phyloP scores from a whole-genome alignment of 192 early-diverging fungal species.

The Ambispora gerdemannii region DNA sequence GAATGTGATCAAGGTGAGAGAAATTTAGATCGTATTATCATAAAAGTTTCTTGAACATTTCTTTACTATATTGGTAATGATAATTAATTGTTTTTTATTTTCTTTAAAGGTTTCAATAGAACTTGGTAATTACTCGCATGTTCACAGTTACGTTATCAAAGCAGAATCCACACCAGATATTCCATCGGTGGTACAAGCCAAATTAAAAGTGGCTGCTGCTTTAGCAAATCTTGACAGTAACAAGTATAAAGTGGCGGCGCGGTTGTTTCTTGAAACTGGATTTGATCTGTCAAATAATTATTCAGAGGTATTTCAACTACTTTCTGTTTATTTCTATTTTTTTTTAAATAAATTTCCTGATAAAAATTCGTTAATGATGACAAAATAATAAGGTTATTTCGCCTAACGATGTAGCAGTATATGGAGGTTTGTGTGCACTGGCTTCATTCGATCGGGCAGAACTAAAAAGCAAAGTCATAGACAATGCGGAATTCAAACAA shows the following conservation, averaged over 20 bases:
- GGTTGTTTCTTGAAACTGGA: slow-evolving; percentile 54
- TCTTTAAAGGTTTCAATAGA: slow-evolving; percentile 59
- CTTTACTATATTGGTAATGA: background rate
- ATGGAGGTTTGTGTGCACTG: slow-evolving; percentile 74
- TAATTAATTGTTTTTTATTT: background rate
- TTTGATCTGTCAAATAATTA: slow-evolving; percentile 48
- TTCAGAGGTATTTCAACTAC: slow-evolving; percentile 49
- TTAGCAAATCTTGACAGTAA: slow-evolving; percentile 59
- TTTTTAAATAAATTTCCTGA: background rate
- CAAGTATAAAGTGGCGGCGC: slow-evolving; percentile 62
- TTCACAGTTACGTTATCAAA: slow-evolving; percentile 69
- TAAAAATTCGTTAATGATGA: slow-evolving; percentile 31
- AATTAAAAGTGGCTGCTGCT: slow-evolving; percentile 62
- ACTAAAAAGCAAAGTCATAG: slow-evolving; percentile 66
- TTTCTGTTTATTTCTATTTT: no score
- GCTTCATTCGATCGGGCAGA: slow-evolving; percentile 73
- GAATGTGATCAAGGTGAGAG: slow-evolving; percentile 69
- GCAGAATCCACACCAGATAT: slow-evolving; percentile 62
- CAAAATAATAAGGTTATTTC: slow-evolving; percentile 52
- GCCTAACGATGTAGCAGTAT: slow-evolving; percentile 79
- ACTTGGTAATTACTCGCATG: slow-evolving; percentile 63
- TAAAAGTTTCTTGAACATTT: background rate
- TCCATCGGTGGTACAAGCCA: slow-evolving; percentile 51
- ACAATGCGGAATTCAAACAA: slow-evolving; percentile 69
- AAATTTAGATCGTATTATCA: background rate